Conservation (phyloP, 2,329 filamentous ascomycete species). For the Ceratocystiopsis minuta region DNA sequence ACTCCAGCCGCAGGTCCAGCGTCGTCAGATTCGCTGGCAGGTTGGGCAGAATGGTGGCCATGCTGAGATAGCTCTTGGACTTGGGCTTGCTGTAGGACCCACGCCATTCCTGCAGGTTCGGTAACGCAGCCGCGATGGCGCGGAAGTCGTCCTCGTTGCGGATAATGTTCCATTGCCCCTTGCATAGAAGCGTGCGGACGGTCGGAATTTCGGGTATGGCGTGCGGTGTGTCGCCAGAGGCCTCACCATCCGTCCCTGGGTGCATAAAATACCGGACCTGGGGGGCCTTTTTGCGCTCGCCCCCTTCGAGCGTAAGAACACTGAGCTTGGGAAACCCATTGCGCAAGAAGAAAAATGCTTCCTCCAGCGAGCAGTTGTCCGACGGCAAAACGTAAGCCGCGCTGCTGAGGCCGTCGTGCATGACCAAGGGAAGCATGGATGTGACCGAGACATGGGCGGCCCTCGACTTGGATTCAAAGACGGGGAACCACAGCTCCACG, state of each 20-base stretch:
- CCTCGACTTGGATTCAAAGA: conserved; percentile 42
- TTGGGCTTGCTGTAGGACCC: conserved; percentile 54
- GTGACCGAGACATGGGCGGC: conserved; percentile 24
- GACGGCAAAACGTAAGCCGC: conserved; percentile 40
- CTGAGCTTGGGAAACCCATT: conserved; percentile 40
- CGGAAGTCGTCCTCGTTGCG: conserved; percentile 44
- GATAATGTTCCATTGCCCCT: conserved; percentile 64
- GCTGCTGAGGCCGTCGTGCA: conserved; percentile 35
- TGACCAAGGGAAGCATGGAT: conserved; percentile 32
- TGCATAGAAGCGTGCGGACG: conserved; percentile 50
- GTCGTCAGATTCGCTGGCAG: conserved; percentile 41
- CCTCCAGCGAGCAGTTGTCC: conserved; percentile 52
- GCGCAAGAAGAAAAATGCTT: conserved; percentile 47
- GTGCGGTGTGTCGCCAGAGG: neutral
- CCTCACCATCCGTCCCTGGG: neutral
- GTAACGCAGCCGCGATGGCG: conserved; percentile 42
- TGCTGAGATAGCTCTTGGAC: conserved; percentile 53
- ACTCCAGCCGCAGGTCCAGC: conserved; percentile 51
- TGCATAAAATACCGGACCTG: conserved; percentile 40
- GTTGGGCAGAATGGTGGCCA: conserved; percentile 42
- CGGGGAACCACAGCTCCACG: conserved; percentile 62
- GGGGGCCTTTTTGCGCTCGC: conserved; percentile 57
- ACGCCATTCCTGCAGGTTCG: conserved; percentile 45
- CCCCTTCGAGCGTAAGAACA: conserved; percentile 58
- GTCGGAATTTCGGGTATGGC: conserved; percentile 25